phyloP scores from a whole-genome alignment of 2,329 filamentous ascomycete genomes.

The Zymoseptoria ardabiliae region DNA sequence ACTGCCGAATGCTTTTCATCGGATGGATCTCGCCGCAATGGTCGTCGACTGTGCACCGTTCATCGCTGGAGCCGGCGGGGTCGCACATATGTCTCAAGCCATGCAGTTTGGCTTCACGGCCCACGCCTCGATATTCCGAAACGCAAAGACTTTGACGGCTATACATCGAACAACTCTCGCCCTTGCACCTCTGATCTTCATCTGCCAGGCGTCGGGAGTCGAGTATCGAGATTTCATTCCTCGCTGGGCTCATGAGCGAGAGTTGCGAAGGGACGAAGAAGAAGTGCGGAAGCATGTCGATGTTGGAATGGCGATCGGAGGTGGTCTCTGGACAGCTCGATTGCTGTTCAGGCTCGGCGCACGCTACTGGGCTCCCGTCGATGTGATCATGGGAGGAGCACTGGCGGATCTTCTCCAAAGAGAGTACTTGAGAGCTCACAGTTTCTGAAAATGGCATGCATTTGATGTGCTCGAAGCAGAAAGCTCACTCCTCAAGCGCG shows the following conservation, averaged over 20 bases:
- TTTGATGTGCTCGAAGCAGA: neutral
- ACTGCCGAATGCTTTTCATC: conserved; percentile 17
- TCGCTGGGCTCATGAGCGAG: conserved; percentile 25
- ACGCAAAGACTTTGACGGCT: conserved; percentile 23
- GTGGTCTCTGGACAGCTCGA: conserved; percentile 17
- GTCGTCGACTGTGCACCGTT: conserved; percentile 26
- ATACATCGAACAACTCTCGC: conserved; percentile 21
- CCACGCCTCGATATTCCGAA: conserved; percentile 22
- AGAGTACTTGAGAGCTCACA: conserved; percentile 29
- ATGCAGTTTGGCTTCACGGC: conserved; percentile 24
- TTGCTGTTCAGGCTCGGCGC: conserved; percentile 18
- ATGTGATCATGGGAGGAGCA: conserved; percentile 25
- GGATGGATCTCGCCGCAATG: conserved; percentile 24
- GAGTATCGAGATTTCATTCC: conserved; percentile 26
- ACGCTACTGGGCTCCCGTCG: conserved; percentile 24
- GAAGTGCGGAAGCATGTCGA: conserved; percentile 26
- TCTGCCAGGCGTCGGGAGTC: conserved; percentile 19
- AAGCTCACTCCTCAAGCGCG: conserved; percentile 9
- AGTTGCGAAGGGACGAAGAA: conserved; percentile 25
- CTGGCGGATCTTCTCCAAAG: conserved; percentile 26
- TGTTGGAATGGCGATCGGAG: conserved; percentile 24
- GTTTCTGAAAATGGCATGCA: conserved; percentile 7
- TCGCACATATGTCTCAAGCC: conserved; percentile 24
- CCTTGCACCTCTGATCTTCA: conserved; percentile 18
- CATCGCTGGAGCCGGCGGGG: conserved; percentile 19